Evolutionary conservation across 2,329 filamentous ascomycete genomes (phyloP).

Genomic region (Rutstroemia sydowiana): DNA sequence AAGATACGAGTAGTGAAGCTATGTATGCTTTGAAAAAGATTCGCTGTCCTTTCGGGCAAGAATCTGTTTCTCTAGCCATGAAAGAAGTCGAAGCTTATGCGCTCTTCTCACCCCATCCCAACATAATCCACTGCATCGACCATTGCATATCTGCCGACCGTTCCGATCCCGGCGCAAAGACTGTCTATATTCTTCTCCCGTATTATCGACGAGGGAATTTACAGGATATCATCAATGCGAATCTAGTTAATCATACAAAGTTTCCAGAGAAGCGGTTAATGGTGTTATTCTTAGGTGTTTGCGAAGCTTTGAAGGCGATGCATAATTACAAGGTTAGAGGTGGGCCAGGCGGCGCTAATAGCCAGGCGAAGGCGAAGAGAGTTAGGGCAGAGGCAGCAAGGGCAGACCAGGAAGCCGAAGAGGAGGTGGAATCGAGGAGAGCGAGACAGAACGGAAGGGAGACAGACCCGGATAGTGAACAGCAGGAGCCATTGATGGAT

Average conservation of each 20-base stretch:
- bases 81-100: constrained; percentile 97
- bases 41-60: constrained; percentile 92
- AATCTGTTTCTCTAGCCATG: constrained; percentile 89
- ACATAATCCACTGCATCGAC: constrained; percentile 82
- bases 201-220: constrained; percentile 95
- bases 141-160: constrained; percentile 73
- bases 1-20: constrained; percentile 76
- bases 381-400: constrained; percentile 29
- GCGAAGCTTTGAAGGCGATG: constrained; percentile 80
- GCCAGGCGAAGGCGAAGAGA: constrained; percentile 41
- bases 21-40: constrained; percentile 98
- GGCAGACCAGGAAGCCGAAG: constrained; percentile 36
- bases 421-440: constrained; percentile 30
- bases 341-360: constrained; percentile 43
- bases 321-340: constrained; percentile 73
- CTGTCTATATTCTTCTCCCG: constrained; percentile 90
- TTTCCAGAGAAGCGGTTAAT: constrained; percentile 87
- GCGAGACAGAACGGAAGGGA: constrained; percentile 37
- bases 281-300: constrained; percentile 86
- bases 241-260: constrained; percentile 85
- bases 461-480: constrained; percentile 58
- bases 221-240: constrained; percentile 97
- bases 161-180: constrained; percentile 66
- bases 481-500: constrained; percentile 78
- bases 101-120: constrained; percentile 73